Evolutionary conservation across 2,329 filamentous ascomycete genomes (phyloP), one percentile per base, ranked within the genome.

Genomic region (Arthrobotrys musiformis): DNA sequence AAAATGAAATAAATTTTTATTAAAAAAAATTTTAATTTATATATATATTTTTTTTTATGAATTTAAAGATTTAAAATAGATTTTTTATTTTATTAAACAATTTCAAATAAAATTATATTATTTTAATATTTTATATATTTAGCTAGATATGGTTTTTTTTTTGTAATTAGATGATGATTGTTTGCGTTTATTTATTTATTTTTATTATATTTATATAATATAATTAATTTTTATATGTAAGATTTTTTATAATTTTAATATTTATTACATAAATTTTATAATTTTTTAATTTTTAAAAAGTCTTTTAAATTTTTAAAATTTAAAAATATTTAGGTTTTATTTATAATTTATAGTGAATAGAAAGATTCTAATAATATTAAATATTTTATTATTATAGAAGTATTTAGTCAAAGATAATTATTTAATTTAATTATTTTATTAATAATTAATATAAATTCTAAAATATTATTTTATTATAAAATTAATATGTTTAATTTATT

Each of bases 381-480:
- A 56, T 33, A 56, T 37, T 19, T 56, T 33, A 19, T 37, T 33
- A 56, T 37, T 56, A 56, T 56, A 33, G 1, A 33, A 56, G 22
- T 56, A 56, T 33, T 56, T 35, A 56, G 13, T 9, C 35, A 56
- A 9, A 22, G 22, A 35, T 33, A 37, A 19, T 11, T 33, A 56
- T 33, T 56, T 33, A 33, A 19, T 56, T 9, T 33, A 56, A 35
- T 56, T 9, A 35, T 33, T 9, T 33, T 37, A 19, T 56, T 37
- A 56, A 56, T 56, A 33, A 35, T 56, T 56, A 56, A 33, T 35
- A 35, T 56, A 50, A 26, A 15, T 35, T 33, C 19, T 56, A 56
- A 56, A 26, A 56, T 56, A 56, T 19, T 33, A 11, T 56, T 33
- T 19, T 33, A 56, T 9, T 9, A 33, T 56, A 56, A 33, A 56